These are phyloP conservation scores for Capsicum pubescens DNA, from an alignment of 257 asterid genomes.

Conservation along the genomic window DNA sequence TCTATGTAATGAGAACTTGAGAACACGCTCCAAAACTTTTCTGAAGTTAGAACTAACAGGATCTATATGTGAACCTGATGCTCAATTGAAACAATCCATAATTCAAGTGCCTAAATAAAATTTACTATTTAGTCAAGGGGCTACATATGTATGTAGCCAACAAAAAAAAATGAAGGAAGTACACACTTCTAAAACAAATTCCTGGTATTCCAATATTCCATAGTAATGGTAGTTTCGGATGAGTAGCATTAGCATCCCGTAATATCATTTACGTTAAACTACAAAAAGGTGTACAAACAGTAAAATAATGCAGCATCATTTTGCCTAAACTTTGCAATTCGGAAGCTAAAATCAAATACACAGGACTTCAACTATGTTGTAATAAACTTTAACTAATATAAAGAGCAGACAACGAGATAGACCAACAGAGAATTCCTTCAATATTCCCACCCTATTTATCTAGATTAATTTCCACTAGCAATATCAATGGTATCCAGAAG, in stretches of 20 bases:
- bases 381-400: not conserved
- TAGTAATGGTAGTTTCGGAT: not conserved
- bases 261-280: not conserved
- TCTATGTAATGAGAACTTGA: too few species aligned
- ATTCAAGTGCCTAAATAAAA: too few species aligned
- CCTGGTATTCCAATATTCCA: not conserved
- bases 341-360: constrained; percentile 3
- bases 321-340: not conserved
- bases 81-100: too few species aligned
- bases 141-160: too few species aligned
- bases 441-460: constrained; percentile 71
- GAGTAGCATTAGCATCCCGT: not conserved
- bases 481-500: constrained; percentile 64
- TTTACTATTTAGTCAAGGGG: too few species aligned
- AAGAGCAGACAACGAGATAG: not conserved
- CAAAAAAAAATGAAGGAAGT: too few species aligned
- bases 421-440: constrained; percentile 26
- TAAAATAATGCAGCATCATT: not conserved
- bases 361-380: not conserved
- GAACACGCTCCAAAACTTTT: too few species aligned
- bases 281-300: not conserved
- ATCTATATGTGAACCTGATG: too few species aligned
- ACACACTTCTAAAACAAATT: not conserved
- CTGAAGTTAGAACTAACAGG: too few species aligned
- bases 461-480: constrained; percentile 62